A percentile compares a stretch with the other conserved stretches of the same genome.
Conservation (phyloP, 306 rosid species). For the Mimosa bimucronata region DNA sequence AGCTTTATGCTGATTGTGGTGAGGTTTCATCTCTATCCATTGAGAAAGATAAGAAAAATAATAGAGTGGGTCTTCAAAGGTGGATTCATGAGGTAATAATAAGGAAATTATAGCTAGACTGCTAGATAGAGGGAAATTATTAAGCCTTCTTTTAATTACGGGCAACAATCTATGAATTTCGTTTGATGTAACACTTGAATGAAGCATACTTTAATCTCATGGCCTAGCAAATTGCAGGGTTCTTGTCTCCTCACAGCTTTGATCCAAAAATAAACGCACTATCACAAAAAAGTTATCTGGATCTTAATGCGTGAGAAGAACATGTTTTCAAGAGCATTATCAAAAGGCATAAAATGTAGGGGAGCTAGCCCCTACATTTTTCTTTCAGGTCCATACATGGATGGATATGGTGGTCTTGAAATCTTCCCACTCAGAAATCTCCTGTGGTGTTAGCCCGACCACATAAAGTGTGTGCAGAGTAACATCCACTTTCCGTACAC, state of each 20-base stretch:
- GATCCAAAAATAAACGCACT: neutral
- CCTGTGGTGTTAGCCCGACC: slow-evolving; percentile 10
- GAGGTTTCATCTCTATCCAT: slow-evolving; percentile 30
- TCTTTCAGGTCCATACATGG: neutral
- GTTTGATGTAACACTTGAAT: neutral
- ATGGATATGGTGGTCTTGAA: slow-evolving; percentile 12
- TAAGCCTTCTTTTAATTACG: neutral
- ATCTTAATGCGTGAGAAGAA: slow-evolving; percentile 6
- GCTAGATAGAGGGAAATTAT: slow-evolving; percentile 3
- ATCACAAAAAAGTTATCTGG: neutral
- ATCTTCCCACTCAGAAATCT: slow-evolving; percentile 6
- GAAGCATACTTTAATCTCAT: neutral
- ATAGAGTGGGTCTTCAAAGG: neutral
- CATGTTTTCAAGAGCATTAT: neutral
- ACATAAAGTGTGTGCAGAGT: slow-evolving; percentile 15
- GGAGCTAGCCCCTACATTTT: neutral
- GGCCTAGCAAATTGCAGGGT: neutral
- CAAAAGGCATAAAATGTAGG: neutral
- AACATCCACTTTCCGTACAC: slow-evolving; percentile 24
- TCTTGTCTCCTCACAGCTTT: neutral
- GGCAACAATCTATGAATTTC: neutral
- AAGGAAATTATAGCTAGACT: neutral
- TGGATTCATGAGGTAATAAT: neutral
- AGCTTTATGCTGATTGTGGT: neutral
- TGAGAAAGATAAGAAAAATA: neutral